Evolutionary conservation across 768 basidiomycete species (phyloP), one percentile per base, ranked within the genome.

Genomic region (Asterophora parasitica): DNA sequence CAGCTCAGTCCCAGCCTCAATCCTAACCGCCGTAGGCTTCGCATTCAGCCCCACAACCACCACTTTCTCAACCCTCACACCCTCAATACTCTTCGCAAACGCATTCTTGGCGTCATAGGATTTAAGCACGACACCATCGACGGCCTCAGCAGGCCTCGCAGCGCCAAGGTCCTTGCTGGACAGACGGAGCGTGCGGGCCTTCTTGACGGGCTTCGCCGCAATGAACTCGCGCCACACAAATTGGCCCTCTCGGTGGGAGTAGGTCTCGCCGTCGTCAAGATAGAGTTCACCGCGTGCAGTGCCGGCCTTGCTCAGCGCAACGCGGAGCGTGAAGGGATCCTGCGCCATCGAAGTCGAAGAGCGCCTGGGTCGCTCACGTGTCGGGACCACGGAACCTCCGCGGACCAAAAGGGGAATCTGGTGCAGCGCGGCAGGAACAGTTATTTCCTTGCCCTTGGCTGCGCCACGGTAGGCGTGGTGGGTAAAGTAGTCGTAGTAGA

Each of bases 401-500:
- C 88, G 92, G 43, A 94, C 71, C 62, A 95, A 78, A 30, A 97
- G 69, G 2, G 96, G 96, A 37, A 93, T 71, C 53, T 87, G 79
- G 54, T 86, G 71, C 10, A 98, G 74, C 0, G 80, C 89, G 0
- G 92, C 86, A 0, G 85, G 71, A n/a, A 96, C 78, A 2, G 81
- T 87, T 61, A 96, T 69, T 41, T 72, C 61, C 51, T 81, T 83
- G 51, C 88, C 85, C 39, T 79, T 74, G 3, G 79, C 62, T 1
- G 80, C 60, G 4, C 88, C 85, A 31, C 77, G 83, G 68, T 92
- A 83, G 34, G 82, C 71, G 13, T 74, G 62, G 59, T 81, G 67
- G 30, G 78, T 79, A 73, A 92, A 88, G 69, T 97, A 98, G 69
- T 97, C 83, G 61, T 98, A 99, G 73, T 96, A 98, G 6, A 92